Percentiles rank a stretch among this genome's conserved stretches.
Conservation (phyloP, 1,284 basidiomycete species). For the Xerocomus nothofagi region DNA sequence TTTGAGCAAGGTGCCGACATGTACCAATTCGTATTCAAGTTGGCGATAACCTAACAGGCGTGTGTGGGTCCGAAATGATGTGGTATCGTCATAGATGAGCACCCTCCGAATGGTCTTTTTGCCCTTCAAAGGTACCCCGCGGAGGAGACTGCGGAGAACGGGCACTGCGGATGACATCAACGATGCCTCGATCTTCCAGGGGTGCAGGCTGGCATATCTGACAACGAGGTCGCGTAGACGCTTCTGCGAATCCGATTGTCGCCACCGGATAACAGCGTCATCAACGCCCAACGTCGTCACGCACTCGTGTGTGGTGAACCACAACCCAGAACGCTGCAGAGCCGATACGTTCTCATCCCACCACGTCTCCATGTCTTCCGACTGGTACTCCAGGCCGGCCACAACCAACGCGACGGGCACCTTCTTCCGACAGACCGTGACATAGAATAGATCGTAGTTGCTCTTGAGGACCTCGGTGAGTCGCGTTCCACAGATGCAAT, state of each 20-base stretch:
- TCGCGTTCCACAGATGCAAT: constrained; percentile 30
- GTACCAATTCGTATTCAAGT: not conserved
- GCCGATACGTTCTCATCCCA: not conserved
- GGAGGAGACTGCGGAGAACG: not conserved
- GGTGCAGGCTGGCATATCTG: not conserved
- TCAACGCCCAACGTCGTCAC: constrained; percentile 3
- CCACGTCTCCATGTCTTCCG: constrained; percentile 2
- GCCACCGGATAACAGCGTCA: not conserved
- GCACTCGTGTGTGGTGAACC: constrained; percentile 5
- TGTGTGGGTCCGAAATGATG: not conserved
- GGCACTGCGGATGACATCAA: not conserved
- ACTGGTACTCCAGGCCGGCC: constrained; percentile 10
- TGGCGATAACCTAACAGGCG: not conserved
- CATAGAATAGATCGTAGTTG: constrained; percentile 24
- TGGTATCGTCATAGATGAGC: not conserved
- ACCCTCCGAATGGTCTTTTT: not conserved
- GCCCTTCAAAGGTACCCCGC: not conserved
- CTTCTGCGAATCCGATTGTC: constrained; percentile 1
- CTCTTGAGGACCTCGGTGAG: constrained; percentile 13
- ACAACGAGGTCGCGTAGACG: not conserved
- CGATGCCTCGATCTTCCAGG: not conserved
- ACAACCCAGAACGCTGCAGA: not conserved
- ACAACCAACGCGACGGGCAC: constrained; percentile 24
- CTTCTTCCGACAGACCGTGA: constrained; percentile 14
- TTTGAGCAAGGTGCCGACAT: too few species aligned